phyloP scores from a whole-genome alignment of 441 rosid species.

The Biscutella laevigata region DNA sequence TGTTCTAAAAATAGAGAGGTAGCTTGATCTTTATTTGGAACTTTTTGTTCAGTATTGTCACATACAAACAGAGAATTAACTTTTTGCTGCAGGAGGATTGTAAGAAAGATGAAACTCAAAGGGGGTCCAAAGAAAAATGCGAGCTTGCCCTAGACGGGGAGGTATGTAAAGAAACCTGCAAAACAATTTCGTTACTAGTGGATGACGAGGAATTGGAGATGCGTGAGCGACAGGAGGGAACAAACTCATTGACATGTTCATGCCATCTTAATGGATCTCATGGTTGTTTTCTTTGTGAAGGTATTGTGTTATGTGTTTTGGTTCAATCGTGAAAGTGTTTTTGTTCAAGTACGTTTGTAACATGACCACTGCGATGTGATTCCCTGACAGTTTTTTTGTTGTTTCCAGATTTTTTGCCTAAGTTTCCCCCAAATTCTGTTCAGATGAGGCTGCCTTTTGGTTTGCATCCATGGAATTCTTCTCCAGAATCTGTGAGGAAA shows the following conservation, averaged over 20 bases:
- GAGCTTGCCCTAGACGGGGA: conserved; percentile 51
- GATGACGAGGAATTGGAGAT: conserved; percentile 93
- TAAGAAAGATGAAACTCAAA: conserved; percentile 30
- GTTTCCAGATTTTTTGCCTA: conserved; percentile 64
- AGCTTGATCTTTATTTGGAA: conserved; percentile 11
- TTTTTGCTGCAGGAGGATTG: conserved; percentile 43
- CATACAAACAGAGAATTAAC: conserved; percentile 14
- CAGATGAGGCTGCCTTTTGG: conserved; percentile 76
- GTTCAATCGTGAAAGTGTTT: conserved; percentile 5
- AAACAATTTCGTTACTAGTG: conserved; percentile 40
- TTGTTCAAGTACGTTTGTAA: conserved; percentile 1
- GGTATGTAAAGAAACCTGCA: conserved; percentile 30
- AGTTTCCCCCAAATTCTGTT: conserved; percentile 81
- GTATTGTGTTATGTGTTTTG: conserved; percentile 29
- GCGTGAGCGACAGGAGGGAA: conserved; percentile 66
- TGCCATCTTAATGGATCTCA: conserved; percentile 46
- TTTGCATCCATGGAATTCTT: conserved; percentile 73
- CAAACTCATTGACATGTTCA: conserved; percentile 47
- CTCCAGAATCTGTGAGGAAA: conserved; percentile 70
- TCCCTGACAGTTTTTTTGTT: conserved; percentile 8
- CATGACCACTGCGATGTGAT: background rate
- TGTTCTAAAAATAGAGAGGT: conserved; percentile 49
- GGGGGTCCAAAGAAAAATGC: conserved; percentile 45
- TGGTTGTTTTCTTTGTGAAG: conserved; percentile 79
- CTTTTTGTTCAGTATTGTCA: conserved; percentile 14